Evolutionary conservation across 805 yeast genomes (phyloP).

Genomic region (Lipomyces chichibuensis): DNA sequence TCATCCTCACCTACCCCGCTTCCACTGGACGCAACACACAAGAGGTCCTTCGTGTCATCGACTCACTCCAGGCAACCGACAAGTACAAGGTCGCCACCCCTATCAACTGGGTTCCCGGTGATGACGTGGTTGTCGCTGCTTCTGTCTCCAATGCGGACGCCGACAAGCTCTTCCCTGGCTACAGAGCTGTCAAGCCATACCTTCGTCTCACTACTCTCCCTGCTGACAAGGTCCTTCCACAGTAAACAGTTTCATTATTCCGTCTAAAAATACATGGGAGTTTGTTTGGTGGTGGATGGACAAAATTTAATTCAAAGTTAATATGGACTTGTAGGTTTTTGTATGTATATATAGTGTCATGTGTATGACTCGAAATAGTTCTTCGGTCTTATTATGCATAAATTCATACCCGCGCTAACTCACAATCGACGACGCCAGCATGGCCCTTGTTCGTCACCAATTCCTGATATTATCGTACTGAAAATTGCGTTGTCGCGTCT

Average conservation of each 20-base stretch:
- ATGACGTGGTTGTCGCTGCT: constrained; percentile 94
- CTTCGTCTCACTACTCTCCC: constrained; percentile 62
- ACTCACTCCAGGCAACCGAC: constrained; percentile 87
- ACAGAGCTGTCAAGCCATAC: constrained; percentile 89
- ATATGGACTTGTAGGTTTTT: not conserved
- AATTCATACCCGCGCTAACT: too few species aligned
- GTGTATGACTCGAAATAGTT: not conserved
- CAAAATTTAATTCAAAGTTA: not conserved
- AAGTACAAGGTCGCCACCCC: constrained; percentile 89
- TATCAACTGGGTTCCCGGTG: constrained; percentile 67
- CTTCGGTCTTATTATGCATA: too few species aligned
- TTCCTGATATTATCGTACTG: too few species aligned
- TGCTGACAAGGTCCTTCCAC: constrained; percentile 28
- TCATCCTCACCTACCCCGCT: constrained; percentile 88
- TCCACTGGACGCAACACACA: constrained; percentile 94
- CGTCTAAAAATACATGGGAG: not conserved
- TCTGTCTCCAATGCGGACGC: constrained; percentile 81
- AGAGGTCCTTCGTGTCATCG: constrained; percentile 89
- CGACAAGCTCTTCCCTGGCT: constrained; percentile 82
- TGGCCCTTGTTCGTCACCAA: too few species aligned
- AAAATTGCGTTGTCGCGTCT: too few species aligned
- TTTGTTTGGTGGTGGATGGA: not conserved
- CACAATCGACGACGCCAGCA: too few species aligned
- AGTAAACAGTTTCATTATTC: not conserved
- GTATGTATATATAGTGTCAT: not conserved